Evolutionary conservation across 108 stramenopile species (phyloP).

Genomic region (Fistulifera solaris): DNA sequence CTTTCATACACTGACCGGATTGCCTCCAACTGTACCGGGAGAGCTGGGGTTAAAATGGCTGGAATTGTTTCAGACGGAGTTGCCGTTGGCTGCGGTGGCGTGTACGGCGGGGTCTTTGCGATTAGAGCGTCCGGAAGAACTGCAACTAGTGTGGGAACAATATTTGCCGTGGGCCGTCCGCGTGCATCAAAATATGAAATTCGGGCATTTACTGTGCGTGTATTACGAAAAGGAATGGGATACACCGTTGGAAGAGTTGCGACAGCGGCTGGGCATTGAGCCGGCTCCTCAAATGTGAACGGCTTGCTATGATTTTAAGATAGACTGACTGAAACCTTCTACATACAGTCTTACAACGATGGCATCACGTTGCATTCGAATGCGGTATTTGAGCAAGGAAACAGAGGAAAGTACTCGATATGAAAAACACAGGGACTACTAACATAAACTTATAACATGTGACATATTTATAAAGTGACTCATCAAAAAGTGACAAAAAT

Average conservation of each 20-base stretch:
- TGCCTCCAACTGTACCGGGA: slow-evolving; percentile 92
- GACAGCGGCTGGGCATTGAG: slow-evolving; percentile 51
- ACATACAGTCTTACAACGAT: too few relatives aligned
- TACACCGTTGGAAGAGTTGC: slow-evolving; percentile 56
- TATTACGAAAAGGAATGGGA: slow-evolving; percentile 85
- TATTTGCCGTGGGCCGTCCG: slow-evolving; percentile 78
- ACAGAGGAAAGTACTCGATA: too few relatives aligned
- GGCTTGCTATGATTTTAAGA: too few relatives aligned
- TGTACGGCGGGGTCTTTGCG: slow-evolving; percentile 51
- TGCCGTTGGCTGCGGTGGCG: slow-evolving; percentile 80
- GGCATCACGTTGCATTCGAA: too few relatives aligned
- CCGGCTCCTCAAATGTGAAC: slow-evolving; percentile 54
- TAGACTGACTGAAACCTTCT: too few relatives aligned
- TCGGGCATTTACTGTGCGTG: slow-evolving; percentile 41
- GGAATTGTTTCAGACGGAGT: slow-evolving; percentile 91
- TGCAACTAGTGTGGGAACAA: slow-evolving; percentile 28
- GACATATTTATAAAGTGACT: too few relatives aligned
- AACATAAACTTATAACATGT: too few relatives aligned
- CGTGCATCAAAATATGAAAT: slow-evolving; percentile 16
- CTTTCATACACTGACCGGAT: slow-evolving; percentile 86
- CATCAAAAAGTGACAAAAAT: too few relatives aligned
- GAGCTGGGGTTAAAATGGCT: slow-evolving; percentile 96
- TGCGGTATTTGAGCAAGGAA: too few relatives aligned
- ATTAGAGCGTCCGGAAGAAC: slow-evolving; percentile 19
- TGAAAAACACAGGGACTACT: too few relatives aligned